Evolutionary conservation across 768 basidiomycete species (phyloP).

Genomic region (Glaciozyma martinii): DNA sequence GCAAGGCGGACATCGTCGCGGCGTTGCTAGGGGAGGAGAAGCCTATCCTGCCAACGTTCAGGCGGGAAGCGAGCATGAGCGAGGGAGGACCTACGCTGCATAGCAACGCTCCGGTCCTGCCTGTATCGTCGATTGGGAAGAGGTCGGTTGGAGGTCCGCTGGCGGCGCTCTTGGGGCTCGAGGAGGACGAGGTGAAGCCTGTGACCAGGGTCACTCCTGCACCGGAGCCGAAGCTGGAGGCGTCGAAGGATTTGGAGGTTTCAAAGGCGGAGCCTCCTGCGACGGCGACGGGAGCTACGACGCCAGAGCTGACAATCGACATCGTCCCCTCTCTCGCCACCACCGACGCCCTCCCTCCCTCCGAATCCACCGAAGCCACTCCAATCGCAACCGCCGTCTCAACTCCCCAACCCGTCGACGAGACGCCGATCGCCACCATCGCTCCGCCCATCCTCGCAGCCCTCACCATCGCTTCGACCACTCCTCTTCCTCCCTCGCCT

Average conservation of each 20-base stretch:
- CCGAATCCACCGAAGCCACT: not conserved
- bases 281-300: not conserved
- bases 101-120: slow-evolving; percentile 12
- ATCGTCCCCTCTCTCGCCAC: not conserved
- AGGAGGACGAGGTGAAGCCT: slow-evolving; percentile 17
- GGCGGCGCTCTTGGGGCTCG: slow-evolving; percentile 25
- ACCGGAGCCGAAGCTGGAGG: not conserved
- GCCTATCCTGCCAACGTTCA: slow-evolving; percentile 15
- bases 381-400: not conserved
- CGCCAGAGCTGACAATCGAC: not conserved
- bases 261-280: no score
- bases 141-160: slow-evolving; percentile 19
- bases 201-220: not conserved
- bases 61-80: not conserved
- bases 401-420: not conserved
- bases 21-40: slow-evolving; percentile 27
- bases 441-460: not conserved
- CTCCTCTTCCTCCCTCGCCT: slow-evolving; percentile 18
- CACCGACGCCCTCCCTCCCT: not conserved
- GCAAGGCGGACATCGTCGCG: slow-evolving; percentile 1
- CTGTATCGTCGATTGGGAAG: slow-evolving; percentile 15
- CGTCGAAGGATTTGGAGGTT: not conserved
- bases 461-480: not conserved
- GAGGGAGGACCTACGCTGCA: slow-evolving; percentile 1
- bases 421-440: no score